A percentile compares a stretch with the other conserved stretches of the same genome.
Evolutionary conservation across 768 basidiomycete genomes (phyloP).

Genomic region (Auriscalpium orientale): DNA sequence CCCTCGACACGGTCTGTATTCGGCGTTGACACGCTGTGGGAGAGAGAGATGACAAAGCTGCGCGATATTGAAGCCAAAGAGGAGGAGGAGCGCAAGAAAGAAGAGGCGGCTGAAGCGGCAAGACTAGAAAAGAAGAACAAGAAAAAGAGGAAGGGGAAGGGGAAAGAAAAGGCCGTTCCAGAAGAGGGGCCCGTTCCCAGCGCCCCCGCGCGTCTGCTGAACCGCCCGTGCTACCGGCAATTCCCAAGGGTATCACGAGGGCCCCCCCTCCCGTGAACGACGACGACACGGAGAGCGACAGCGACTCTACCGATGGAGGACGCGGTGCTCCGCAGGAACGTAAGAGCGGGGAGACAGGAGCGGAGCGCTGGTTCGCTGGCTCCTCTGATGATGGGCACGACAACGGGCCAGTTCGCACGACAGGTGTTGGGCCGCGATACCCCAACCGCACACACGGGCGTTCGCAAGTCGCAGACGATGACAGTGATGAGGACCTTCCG

Average conservation of each 20-base stretch:
- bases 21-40: constrained; percentile 91
- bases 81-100: constrained; percentile 46
- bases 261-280: constrained; percentile 29
- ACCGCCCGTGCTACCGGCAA: constrained; percentile 26
- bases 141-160: constrained; percentile 39
- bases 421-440: constrained; percentile 51
- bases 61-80: constrained; percentile 70
- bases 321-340: constrained; percentile 2
- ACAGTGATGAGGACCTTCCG: constrained; percentile 79
- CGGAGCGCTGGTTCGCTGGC: constrained; percentile 25
- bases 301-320: constrained; percentile 36
- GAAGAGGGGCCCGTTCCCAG: not conserved
- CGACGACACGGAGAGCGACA: constrained; percentile 46
- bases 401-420: constrained; percentile 41
- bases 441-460: constrained; percentile 24
- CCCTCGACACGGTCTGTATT: constrained; percentile 72
- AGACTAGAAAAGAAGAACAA: constrained; percentile 39
- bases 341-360: constrained; percentile 8
- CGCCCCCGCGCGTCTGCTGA: constrained; percentile 7
- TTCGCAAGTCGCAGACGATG: constrained; percentile 29
- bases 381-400: constrained; percentile 62
- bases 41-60: constrained; percentile 77
- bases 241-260: constrained; percentile 27
- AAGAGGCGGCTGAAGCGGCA: constrained; percentile 37
- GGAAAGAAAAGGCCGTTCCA: constrained; percentile 32